A percentile compares a stretch with the other conserved stretches of the same genome.
These are phyloP conservation scores for Suhomyces terraborum DNA, from an alignment of 1,139 yeast species.

Conservation along the genomic window DNA sequence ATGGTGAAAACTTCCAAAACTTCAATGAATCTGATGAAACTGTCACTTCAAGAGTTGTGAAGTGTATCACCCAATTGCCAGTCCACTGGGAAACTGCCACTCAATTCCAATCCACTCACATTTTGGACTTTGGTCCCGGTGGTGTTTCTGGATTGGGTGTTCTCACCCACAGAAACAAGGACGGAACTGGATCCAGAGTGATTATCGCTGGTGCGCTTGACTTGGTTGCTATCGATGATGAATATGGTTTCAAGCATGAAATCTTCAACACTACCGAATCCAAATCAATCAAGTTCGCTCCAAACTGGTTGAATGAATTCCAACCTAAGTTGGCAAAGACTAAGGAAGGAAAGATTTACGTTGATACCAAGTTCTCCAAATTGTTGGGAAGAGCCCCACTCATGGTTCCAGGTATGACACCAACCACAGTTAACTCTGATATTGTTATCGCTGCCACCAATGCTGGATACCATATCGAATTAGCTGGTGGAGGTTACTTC, in stretches of 20 bases:
- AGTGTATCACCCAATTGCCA: conserved; percentile 82
- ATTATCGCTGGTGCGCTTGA: conserved; percentile 93
- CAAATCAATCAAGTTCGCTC: conserved; percentile 72
- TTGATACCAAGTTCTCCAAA: conserved; percentile 92
- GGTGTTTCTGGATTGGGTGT: conserved; percentile 97
- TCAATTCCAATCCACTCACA: conserved; percentile 76
- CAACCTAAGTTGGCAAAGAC: conserved; percentile 84
- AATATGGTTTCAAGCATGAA: conserved; percentile 95
- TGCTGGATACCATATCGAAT: conserved; percentile 96
- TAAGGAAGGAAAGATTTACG: conserved; percentile 69
- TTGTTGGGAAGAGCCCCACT: conserved; percentile 93
- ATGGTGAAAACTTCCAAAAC: conserved; percentile 75
- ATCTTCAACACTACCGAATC: conserved; percentile 67
- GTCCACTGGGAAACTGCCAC: conserved; percentile 96
- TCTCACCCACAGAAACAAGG: conserved; percentile 94
- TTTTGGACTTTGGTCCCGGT: conserved; percentile 98
- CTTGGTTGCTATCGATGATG: conserved; percentile 61
- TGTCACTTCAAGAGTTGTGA: conserved; percentile 62
- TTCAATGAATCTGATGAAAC: conserved; percentile 40
- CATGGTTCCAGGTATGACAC: conserved; percentile 99
- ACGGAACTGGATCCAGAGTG: conserved; percentile 96
- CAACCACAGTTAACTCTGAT: conserved; percentile 92
- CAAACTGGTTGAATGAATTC: conserved; percentile 88
- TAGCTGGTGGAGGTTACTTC: conserved; percentile 99
- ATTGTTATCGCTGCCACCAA: conserved; percentile 91